Evolutionary conservation across 2,329 filamentous ascomycete genomes (phyloP).

Genomic region (Aspergillus sp.): DNA sequence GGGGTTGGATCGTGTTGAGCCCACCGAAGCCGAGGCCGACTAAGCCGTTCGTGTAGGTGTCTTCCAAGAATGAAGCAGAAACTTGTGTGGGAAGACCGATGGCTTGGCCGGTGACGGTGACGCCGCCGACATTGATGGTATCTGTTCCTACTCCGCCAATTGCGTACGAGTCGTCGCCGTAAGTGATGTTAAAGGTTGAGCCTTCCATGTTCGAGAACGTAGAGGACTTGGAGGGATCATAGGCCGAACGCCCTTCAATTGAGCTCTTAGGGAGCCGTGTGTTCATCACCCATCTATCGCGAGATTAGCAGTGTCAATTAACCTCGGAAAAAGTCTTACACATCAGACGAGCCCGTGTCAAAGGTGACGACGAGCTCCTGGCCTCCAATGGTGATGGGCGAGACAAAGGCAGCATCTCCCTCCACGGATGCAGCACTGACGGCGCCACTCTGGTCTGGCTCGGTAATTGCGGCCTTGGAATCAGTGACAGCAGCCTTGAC

Average conservation of each 20-base stretch:
- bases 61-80: slow-evolving; percentile 61
- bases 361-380: slow-evolving; percentile 73
- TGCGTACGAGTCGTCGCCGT: slow-evolving; percentile 70
- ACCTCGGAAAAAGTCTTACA: slow-evolving; percentile 50
- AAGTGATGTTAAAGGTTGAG: slow-evolving; percentile 66
- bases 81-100: slow-evolving; percentile 68
- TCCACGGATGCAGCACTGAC: slow-evolving; percentile 68
- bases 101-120: slow-evolving; percentile 64
- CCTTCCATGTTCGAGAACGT: slow-evolving; percentile 56
- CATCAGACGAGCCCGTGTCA: slow-evolving; percentile 75
- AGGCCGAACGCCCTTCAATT: slow-evolving; percentile 59
- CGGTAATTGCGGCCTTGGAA: slow-evolving; percentile 31
- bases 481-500: slow-evolving; percentile 29
- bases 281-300: slow-evolving; percentile 69
- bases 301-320: neutral
- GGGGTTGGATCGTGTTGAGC: slow-evolving; percentile 68
- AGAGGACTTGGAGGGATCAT: slow-evolving; percentile 57
- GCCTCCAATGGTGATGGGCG: slow-evolving; percentile 70
- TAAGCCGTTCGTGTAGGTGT: slow-evolving; percentile 69
- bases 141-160: slow-evolving; percentile 69
- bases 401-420: slow-evolving; percentile 72
- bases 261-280: slow-evolving; percentile 55
- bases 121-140: slow-evolving; percentile 68
- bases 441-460: slow-evolving; percentile 52
- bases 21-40: slow-evolving; percentile 69